Evolutionary conservation across 2,329 filamentous ascomycete species (phyloP).

Genomic region (Claviceps sp.): DNA sequence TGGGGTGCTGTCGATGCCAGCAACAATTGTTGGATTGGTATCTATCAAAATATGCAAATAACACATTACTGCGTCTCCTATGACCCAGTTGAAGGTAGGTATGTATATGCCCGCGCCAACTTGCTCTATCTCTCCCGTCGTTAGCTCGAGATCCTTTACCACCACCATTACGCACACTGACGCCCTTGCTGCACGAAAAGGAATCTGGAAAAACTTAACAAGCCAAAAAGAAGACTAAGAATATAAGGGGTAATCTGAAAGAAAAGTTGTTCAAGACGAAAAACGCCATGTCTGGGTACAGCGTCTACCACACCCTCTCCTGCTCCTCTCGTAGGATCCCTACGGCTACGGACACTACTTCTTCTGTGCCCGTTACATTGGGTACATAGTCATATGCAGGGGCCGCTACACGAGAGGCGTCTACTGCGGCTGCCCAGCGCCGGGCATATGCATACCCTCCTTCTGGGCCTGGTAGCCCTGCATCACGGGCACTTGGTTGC

Average conservation of each 20-base stretch:
- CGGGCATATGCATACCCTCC: constrained; percentile 24
- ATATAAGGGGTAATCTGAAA: background rate
- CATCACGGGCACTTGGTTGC: constrained; percentile 14
- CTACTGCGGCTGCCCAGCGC: background rate
- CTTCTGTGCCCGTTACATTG: background rate
- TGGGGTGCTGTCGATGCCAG: too few species aligned
- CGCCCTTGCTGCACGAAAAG: background rate
- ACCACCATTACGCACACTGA: too few species aligned
- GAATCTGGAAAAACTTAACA: background rate
- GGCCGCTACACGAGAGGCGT: background rate
- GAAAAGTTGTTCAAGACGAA: too few species aligned
- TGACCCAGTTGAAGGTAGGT: too few species aligned
- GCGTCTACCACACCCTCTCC: too few species aligned
- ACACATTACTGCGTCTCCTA: too few species aligned
- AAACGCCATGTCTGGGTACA: background rate
- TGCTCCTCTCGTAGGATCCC: too few species aligned
- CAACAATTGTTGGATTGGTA: too few species aligned
- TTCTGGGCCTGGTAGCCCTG: constrained; percentile 25
- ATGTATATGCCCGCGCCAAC: too few species aligned
- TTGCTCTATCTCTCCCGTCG: too few species aligned
- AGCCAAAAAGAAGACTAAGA: background rate
- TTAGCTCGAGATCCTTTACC: too few species aligned
- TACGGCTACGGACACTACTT: background rate
- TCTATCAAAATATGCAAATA: too few species aligned
- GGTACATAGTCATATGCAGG: background rate